Evolutionary conservation across 1,139 yeast genomes (phyloP).

Genomic region (Pichia terricola): DNA sequence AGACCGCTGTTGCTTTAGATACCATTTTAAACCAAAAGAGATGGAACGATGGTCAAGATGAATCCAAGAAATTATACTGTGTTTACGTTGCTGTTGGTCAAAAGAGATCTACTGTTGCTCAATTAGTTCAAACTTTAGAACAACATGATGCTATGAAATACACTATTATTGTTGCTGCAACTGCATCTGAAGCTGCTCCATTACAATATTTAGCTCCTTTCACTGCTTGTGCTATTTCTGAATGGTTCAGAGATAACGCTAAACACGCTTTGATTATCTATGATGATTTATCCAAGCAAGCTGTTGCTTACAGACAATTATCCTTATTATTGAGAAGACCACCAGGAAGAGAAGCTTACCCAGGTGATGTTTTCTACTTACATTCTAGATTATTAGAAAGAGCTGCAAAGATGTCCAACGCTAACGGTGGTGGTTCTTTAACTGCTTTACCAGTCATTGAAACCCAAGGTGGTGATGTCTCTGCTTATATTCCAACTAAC

Average conservation of each 20-base stretch:
- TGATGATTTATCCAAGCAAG: constrained; percentile 99
- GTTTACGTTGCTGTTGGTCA: constrained; percentile 99
- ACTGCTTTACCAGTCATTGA: constrained; percentile 95
- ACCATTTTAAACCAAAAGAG: constrained; percentile 98
- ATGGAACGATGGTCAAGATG: constrained; percentile 93
- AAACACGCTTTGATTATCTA: constrained; percentile 93
- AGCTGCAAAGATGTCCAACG: constrained; percentile 94
- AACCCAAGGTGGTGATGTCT: constrained; percentile 99
- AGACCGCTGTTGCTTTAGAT: constrained; percentile 98
- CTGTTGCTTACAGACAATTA: constrained; percentile 99
- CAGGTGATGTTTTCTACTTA: constrained; percentile 95
- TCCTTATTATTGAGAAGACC: constrained; percentile 96
- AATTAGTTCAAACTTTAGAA: constrained; percentile 98
- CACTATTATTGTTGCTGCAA: constrained; percentile 97
- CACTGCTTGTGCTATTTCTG: constrained; percentile 99
- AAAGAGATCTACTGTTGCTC: constrained; percentile 99
- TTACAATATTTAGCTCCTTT: constrained; percentile 99
- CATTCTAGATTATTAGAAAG: constrained; percentile 94
- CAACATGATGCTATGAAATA: constrained; percentile 96
- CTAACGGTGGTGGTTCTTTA: constrained; percentile 87
- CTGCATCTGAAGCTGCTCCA: constrained; percentile 99
- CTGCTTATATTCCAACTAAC: constrained; percentile 95
- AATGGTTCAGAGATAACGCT: constrained; percentile 99
- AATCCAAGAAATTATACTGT: constrained; percentile 97
- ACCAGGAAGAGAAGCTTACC: constrained; percentile 96